A percentile compares a stretch with the other conserved stretches of the same genome.
Conservation (phyloP, 73 alveolate genomes). For the Paramecium sexaurelia region DNA sequence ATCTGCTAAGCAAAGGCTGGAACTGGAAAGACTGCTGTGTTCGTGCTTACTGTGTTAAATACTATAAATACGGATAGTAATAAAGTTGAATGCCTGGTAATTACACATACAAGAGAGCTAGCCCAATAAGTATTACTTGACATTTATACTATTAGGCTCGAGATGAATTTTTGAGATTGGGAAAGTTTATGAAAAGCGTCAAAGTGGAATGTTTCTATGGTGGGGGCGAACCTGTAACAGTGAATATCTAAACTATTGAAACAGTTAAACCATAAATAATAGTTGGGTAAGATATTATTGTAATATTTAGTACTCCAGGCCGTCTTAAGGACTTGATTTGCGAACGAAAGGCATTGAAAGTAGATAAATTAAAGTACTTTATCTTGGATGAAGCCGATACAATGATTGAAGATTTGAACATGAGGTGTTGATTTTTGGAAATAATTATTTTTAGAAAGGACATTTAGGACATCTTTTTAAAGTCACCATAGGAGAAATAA, state of each 20-base stretch:
- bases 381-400: slow-evolving; percentile 68
- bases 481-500: slow-evolving; percentile 98
- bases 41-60: slow-evolving; percentile 97
- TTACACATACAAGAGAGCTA: slow-evolving; percentile 99
- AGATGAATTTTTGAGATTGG: slow-evolving; percentile 95
- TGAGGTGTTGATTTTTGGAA: slow-evolving; percentile 61
- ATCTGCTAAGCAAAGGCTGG: slow-evolving; percentile 97
- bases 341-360: slow-evolving; percentile 85
- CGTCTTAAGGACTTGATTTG: slow-evolving; percentile 95
- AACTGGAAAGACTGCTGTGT: slow-evolving; percentile 99
- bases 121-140: slow-evolving; percentile 92
- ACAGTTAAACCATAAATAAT: slow-evolving; percentile 65
- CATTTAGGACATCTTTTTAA: slow-evolving; percentile 97
- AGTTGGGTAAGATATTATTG: slow-evolving; percentile 46
- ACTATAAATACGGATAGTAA: slow-evolving; percentile 93
- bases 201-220: slow-evolving; percentile 96
- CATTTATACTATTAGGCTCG: slow-evolving; percentile 45
- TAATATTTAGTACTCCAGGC: slow-evolving; percentile 99
- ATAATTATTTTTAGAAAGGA: slow-evolving; percentile 96
- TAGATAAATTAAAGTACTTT: slow-evolving; percentile 52
- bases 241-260: slow-evolving; percentile 89
- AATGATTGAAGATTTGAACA: slow-evolving; percentile 58
- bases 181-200: slow-evolving; percentile 85
- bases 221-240: slow-evolving; percentile 91
- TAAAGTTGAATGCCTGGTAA: slow-evolving; percentile 96